Percentiles rank a stretch among this genome's conserved stretches.
phyloP scores from a whole-genome alignment of 108 stramenopile genomes.

The Skeletonema tropicum region DNA sequence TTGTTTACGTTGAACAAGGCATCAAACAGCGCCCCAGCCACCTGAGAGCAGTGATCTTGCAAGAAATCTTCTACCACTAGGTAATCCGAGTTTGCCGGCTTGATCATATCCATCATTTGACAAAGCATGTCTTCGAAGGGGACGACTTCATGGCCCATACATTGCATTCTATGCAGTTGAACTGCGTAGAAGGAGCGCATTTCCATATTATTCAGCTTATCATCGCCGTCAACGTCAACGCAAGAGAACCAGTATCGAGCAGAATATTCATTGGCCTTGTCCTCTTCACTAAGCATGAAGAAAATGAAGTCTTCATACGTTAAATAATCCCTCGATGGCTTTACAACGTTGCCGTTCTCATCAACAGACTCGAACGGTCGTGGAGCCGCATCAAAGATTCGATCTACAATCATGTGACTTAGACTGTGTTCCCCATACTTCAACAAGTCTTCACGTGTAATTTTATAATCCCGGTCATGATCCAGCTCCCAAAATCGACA shows the following conservation, averaged over 20 bases:
- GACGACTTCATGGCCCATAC: constrained; percentile 96
- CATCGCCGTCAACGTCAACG: constrained; percentile 96
- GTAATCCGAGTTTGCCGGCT: constrained; percentile 59
- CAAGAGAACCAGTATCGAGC: constrained; percentile 98
- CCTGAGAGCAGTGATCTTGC: constrained; percentile 83
- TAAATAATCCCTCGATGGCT: constrained; percentile 61
- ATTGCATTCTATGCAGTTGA: constrained; percentile 95
- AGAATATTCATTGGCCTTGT: constrained; percentile 91
- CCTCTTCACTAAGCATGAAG: constrained; percentile 98
- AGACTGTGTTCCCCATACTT: constrained; percentile 96
- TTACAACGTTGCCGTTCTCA: constrained; percentile 46
- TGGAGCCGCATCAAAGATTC: constrained; percentile 95
- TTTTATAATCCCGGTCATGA: constrained; percentile 93
- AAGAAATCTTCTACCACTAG: constrained; percentile 89
- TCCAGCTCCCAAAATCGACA: constrained; percentile 99
- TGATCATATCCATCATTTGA: constrained; percentile 99
- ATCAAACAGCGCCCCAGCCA: constrained; percentile 96
- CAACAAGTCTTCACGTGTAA: constrained; percentile 92
- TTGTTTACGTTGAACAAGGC: constrained; percentile 98
- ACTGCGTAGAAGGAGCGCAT: constrained; percentile 93
- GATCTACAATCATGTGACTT: constrained; percentile 95
- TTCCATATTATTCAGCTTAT: constrained; percentile 94
- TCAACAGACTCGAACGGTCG: constrained; percentile 63
- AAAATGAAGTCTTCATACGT: constrained; percentile 98
- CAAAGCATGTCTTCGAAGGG: constrained; percentile 97